A percentile compares a stretch with the other conserved stretches of the same genome.
phyloP scores from a whole-genome alignment of 2,329 filamentous ascomycete species.

The Paecilomyces sp. region DNA sequence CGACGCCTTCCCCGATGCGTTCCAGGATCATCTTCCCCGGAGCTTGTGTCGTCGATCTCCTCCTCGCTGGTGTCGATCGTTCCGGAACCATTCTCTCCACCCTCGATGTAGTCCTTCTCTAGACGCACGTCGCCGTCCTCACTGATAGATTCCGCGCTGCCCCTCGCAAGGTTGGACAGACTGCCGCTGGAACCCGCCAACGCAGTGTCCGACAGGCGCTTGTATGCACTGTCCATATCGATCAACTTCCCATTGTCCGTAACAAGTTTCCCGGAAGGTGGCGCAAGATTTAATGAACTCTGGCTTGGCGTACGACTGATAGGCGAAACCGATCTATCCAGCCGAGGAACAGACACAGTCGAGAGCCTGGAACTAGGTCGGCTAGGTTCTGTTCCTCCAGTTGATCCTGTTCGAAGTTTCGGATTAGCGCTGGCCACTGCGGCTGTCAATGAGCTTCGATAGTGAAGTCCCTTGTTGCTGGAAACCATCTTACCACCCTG shows the following conservation, averaged over 20 bases:
- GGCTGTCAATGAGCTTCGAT: constrained; percentile 40
- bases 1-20: constrained; percentile 30
- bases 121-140: constrained; percentile 51
- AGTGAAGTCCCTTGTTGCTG: constrained; percentile 16
- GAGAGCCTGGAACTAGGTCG: constrained; percentile 35
- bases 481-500: constrained; percentile 34
- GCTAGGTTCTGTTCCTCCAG: constrained; percentile 27
- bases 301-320: constrained; percentile 41
- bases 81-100: constrained; percentile 49
- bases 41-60: constrained; percentile 38
- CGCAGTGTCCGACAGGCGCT: constrained; percentile 64
- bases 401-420: constrained; percentile 24
- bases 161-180: constrained; percentile 48
- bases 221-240: constrained; percentile 64
- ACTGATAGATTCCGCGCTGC: constrained; percentile 33
- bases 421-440: constrained; percentile 36
- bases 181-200: constrained; percentile 57
- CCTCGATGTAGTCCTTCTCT: constrained; percentile 64
- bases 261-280: constrained; percentile 37
- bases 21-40: constrained; percentile 58
- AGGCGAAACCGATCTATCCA: constrained; percentile 27
- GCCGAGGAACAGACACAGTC: constrained; percentile 19
- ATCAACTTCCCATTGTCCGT: constrained; percentile 56
- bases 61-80: constrained; percentile 64
- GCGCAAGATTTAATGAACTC: constrained; percentile 41